Evolutionary conservation across 2,329 filamentous ascomycete species (phyloP), one percentile per base, ranked within the genome.

Genomic region (Scytalidium sp.): DNA sequence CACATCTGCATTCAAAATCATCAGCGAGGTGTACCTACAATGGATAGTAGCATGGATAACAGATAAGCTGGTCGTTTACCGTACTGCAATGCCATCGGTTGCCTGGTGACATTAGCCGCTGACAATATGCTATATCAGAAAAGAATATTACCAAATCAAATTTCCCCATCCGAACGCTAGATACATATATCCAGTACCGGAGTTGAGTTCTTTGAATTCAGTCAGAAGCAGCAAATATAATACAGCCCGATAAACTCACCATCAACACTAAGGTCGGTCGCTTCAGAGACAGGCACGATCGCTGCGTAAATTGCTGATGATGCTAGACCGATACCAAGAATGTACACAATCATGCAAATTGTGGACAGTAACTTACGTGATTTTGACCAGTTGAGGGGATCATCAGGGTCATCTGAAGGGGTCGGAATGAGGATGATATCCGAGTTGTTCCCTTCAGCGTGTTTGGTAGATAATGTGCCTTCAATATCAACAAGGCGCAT

Each of bases 171-270:
- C 75, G 20, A 77, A 70, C 13, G 75, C 67, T 22, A 79, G 57
- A 51, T 78, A 78, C 74, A 76, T 75, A 32, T 73, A 69, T 2
- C 76, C 76, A 4, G 71, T 78, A 3, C 76, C 75, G 50, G 70
- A 67, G 47, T 75, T 74, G 22, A 79, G 59, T 22, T 72, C 66
- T 36, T 36, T n/a, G 15, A 36, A 36, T 9, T n/a, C 32, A 36
- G 32, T 15, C 15, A 36, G 32, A 15, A 36, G 32, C 5, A 36
- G 32, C n/a, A n/a, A 36, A n/a, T 15, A 36, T 5, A 8, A 36
- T 36, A 36, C 6, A 7, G 7, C 25, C 13, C 7, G 25, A 7
- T 8, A 15, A 8, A 36, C 32, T n/a, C 4, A 36, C 32, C 32
- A 10, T 62, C 65, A 3, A 75, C 61, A 0, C 68, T 70, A 27